A percentile compares a stretch with the other conserved stretches of the same genome.
phyloP scores from a whole-genome alignment of 2,329 filamentous ascomycete species.

The Phialophora expanda region DNA sequence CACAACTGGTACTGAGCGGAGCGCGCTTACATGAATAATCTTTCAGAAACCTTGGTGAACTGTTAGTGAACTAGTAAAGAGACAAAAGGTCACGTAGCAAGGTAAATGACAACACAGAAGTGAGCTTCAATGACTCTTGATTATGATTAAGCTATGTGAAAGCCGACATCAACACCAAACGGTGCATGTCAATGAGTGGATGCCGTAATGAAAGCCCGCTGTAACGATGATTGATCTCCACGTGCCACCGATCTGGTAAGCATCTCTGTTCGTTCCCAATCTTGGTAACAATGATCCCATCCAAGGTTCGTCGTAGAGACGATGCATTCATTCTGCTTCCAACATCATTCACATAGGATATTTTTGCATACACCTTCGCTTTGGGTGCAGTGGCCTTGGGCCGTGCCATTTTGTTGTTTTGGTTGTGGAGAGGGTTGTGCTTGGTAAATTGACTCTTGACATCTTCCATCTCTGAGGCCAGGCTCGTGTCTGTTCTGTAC shows the following conservation, averaged over 20 bases:
- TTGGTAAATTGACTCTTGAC: background rate
- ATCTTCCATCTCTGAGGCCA: background rate
- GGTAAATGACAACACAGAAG: background rate
- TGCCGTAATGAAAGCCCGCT: background rate
- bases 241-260: background rate
- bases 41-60: background rate
- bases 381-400: background rate
- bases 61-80: background rate
- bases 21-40: background rate
- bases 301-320: background rate
- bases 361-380: conserved; percentile 1
- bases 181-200: background rate
- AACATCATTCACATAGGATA: conserved; percentile 3
- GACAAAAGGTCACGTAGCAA: background rate
- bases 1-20: background rate
- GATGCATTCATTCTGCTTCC: conserved; percentile 2
- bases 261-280: background rate
- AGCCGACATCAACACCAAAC: background rate
- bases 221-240: background rate
- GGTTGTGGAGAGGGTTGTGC: background rate
- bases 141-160: conserved; percentile 1
- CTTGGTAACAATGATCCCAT: conserved; percentile 2
- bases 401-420: background rate
- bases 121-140: background rate
- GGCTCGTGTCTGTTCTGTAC: background rate